A percentile compares a stretch with the other conserved stretches of the same genome.
Conservation (phyloP, 345 rosid species). For the Heritiera fomes region DNA sequence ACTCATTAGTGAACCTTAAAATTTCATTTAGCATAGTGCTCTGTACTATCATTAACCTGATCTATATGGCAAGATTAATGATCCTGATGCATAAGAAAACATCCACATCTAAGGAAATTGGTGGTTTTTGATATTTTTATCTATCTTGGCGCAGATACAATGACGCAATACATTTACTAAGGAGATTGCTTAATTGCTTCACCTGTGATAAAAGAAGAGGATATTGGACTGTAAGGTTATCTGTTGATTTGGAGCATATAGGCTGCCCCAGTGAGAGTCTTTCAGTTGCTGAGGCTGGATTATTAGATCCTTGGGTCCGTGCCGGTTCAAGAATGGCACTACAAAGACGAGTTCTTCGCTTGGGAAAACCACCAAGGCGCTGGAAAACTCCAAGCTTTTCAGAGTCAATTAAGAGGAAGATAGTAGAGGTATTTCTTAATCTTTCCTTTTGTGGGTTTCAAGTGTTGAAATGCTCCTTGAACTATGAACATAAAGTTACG, state of each 20-base stretch:
- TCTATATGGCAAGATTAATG: not conserved
- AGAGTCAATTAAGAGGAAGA: conserved; percentile 52
- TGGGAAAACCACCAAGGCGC: conserved; percentile 96
- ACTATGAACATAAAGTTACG: not conserved
- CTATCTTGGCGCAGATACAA: conserved; percentile 50
- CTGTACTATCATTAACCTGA: conserved; percentile 1
- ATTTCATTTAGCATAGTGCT: conserved; percentile 5
- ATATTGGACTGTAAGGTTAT: conserved; percentile 85
- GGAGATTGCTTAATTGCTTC: conserved; percentile 58
- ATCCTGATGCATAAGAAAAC: not conserved
- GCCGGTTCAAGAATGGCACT: conserved; percentile 87
- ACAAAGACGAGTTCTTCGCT: conserved; percentile 77
- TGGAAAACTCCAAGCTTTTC: conserved; percentile 84
- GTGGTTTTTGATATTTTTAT: not conserved
- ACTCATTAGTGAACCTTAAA: not conserved
- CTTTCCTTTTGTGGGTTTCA: conserved; percentile 15
- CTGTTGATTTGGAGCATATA: conserved; percentile 81
- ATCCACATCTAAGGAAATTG: not conserved
- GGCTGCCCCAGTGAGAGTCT: conserved; percentile 76
- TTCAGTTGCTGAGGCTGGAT: conserved; percentile 74
- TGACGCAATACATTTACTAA: conserved; percentile 59
- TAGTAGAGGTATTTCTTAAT: conserved; percentile 53
- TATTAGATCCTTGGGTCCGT: conserved; percentile 86
- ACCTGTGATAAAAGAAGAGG: conserved; percentile 83
- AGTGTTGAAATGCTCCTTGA: conserved; percentile 20